Evolutionary conservation across 495 filamentous ascomycete species (phyloP), one percentile per base, ranked within the genome.

Genomic region (Penicillium antarcticum): DNA sequence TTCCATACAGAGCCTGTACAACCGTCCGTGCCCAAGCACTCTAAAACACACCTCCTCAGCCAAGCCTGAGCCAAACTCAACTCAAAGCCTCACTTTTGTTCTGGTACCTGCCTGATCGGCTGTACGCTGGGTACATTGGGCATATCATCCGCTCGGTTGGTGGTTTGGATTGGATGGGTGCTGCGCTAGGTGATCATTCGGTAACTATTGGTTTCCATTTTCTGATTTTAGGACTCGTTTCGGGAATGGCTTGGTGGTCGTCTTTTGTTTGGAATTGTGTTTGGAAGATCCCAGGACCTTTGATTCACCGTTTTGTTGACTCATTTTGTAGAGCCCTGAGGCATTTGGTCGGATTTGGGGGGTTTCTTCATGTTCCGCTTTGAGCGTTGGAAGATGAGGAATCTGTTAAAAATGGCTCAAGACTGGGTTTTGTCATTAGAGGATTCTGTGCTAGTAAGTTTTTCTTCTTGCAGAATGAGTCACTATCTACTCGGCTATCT

Each of bases 21-120:
- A 42, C 54, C 29, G 48, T 60, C 35, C 36, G 40, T 49, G 57
- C 57, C 57, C 57, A 60, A 60, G 48, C 19, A 29, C 42, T 45
- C 29, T 52, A 45, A 56, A 56, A 49, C 53, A 46, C 33, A 34
- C 18, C 16, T 38, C 18, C 32, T 31, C 49, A 26, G 38, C 23
- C 13, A 38, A 58, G 46, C 31, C 47, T 49, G 41, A 12, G 17
- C 47, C 47, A 10, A 34, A 33, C 17, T 13, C 37, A 31, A n/a
- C 43, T 37, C 49, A 46, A 49, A 60, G 57, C 57, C 57, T 60
- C 57, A 60, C 57, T 60, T 56, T 59, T 32, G 43, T 29, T 32
- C 44, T 24, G 31, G 32, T 46, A 54, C 57, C 38, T 56, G 53
- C 57, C 57, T 60, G 57, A 60, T 56, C 31, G 49, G 35, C 44